Evolutionary conservation across 352 stramenopile species (phyloP), one percentile per base, ranked within the genome.

Genomic region (Phytophthora chlamydospora): DNA sequence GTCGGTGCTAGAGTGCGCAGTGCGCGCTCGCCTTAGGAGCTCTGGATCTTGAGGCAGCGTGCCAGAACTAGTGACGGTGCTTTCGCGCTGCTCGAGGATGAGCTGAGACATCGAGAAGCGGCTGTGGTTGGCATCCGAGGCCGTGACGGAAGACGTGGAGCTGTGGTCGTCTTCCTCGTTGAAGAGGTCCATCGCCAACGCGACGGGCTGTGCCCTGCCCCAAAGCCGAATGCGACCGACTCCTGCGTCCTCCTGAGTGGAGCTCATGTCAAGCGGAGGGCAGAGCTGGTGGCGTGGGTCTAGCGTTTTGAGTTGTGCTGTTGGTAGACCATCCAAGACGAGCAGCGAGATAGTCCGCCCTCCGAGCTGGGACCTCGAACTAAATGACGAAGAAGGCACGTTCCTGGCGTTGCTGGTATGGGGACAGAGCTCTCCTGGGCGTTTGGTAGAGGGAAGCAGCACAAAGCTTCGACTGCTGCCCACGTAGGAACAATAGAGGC

Each of bases 361-460:
- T 27, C 24, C 24, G 24, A 27, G 24, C 24, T 27, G 3, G 24
- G 24, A 27, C 24, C 24, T 27, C 2, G 24, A 3, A 27, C 24
- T 27, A 5, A 27, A 27, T 27, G 24, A 27, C 24, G 24, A 31
- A 48, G 42, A 17, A 8, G 42, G 42, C 42, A 48, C 13, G 21
- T 21, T 24, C 21, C 17, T 48, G 17, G 43, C 43, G 43, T 50
- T 14, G 43, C 43, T 50, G 43, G 43, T 50, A 50, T 50, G 43
- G 29, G 43, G 43, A 38, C 43, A 50, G 43, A 50, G 43, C 35
- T n/a, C n/a, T 27, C 43, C 43, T 24, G 27, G 43, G 17, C 43
- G 13, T 7, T 3, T 24, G 43, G 17, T 35, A 50, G 27, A 50
- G 43, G 13, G 27, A 36, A 50, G 27, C 27, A 12, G 14, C 43